Evolutionary conservation across 805 yeast genomes (phyloP).

Genomic region (Metschnikowia vanudenii): DNA sequence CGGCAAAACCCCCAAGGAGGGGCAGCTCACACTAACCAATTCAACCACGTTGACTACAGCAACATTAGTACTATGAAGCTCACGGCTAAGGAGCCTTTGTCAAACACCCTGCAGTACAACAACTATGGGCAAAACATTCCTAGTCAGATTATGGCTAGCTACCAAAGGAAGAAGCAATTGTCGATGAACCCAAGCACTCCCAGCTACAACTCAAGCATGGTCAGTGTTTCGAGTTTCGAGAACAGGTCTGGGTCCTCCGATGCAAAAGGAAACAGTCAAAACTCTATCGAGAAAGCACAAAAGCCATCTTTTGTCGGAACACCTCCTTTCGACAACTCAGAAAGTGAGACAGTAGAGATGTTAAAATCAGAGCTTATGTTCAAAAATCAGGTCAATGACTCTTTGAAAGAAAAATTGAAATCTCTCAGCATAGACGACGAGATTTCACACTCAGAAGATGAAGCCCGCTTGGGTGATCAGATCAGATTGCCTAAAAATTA

Average conservation of each 20-base stretch:
- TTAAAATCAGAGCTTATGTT: constrained; percentile 51
- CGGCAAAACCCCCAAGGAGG: constrained; percentile 6
- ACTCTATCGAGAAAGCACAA: background rate
- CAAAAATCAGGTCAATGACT: constrained; percentile 47
- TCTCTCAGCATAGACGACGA: constrained; percentile 13
- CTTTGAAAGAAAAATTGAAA: constrained; percentile 35
- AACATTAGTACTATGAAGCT: constrained; percentile 10
- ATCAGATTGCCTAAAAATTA: constrained; percentile 43
- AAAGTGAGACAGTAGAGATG: constrained; percentile 27
- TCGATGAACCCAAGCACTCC: constrained; percentile 32
- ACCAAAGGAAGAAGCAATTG: constrained; percentile 12
- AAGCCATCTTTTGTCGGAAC: constrained; percentile 3
- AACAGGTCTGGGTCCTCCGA: constrained; percentile 13
- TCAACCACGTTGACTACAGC: constrained; percentile 11
- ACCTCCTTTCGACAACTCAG: constrained; percentile 6
- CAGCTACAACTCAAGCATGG: constrained; percentile 26
- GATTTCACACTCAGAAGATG: constrained; percentile 6
- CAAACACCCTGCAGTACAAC: constrained; percentile 6
- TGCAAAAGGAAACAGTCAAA: constrained; percentile 8
- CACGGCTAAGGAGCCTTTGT: constrained; percentile 6
- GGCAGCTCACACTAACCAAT: constrained; percentile 1
- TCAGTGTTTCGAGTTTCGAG: constrained; percentile 10
- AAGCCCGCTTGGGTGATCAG: constrained; percentile 11
- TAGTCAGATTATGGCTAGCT: constrained; percentile 7
- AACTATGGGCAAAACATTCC: constrained; percentile 8